These are phyloP conservation scores for Fusarium sublunatum DNA, from an alignment of 2,329 filamentous ascomycete species.

Conservation along the genomic window DNA sequence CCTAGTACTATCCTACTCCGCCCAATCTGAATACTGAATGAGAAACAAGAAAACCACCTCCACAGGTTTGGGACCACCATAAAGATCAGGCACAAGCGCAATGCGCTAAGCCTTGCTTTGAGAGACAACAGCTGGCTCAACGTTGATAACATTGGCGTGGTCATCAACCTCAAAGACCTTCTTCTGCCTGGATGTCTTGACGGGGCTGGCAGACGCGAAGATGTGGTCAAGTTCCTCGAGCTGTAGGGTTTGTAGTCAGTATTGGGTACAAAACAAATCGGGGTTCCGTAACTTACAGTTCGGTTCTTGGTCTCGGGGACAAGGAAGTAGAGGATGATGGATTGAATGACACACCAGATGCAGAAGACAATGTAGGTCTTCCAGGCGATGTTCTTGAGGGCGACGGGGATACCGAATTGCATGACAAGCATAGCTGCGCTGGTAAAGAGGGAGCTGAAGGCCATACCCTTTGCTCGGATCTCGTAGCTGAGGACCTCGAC, in stretches of 20 bases:
- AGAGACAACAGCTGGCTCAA: conserved; percentile 15
- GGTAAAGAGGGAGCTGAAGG: conserved; percentile 60
- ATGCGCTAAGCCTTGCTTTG: conserved; percentile 5
- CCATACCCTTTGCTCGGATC: conserved; percentile 67
- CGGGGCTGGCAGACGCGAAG: conserved; percentile 36
- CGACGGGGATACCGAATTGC: conserved; percentile 59
- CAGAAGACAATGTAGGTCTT: conserved; percentile 65
- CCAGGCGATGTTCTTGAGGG: conserved; percentile 63
- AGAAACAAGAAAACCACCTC: neutral
- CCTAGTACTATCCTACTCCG: neutral
- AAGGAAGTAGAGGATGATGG: conserved; percentile 59
- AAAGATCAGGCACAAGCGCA: neutral
- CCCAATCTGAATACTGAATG: conserved; percentile 5
- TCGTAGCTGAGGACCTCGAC: conserved; percentile 66
- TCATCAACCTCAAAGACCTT: conserved; percentile 38
- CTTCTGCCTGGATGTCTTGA: conserved; percentile 38
- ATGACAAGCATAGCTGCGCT: conserved; percentile 51
- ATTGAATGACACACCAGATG: conserved; percentile 56
- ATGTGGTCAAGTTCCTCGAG: conserved; percentile 43
- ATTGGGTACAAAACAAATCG: neutral
- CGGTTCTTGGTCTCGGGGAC: conserved; percentile 63
- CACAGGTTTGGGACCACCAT: neutral
- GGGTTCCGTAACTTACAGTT: conserved; percentile 45
- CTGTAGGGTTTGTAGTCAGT: conserved; percentile 1
- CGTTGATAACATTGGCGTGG: conserved; percentile 34